phyloP scores from a whole-genome alignment of 2,329 filamentous ascomycete species.

The Botrytis byssoidea region DNA sequence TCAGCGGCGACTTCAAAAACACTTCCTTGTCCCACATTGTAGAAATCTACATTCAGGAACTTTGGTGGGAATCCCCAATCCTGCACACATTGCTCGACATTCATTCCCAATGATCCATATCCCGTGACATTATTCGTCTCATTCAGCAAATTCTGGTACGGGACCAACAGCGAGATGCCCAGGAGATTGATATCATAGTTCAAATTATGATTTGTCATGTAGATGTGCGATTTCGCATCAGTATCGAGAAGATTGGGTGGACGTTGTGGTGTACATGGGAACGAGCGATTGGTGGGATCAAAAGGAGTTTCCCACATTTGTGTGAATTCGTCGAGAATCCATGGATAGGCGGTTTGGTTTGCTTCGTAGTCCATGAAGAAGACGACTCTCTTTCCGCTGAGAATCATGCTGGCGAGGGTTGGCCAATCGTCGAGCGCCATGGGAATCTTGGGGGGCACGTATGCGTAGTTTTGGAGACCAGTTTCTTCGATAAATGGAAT shows the following conservation, averaged over 20 bases:
- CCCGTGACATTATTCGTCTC: slow-evolving; percentile 68
- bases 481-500: slow-evolving; percentile 66
- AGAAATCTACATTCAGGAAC: slow-evolving; percentile 81
- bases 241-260: slow-evolving; percentile 62
- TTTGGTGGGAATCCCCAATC: slow-evolving; percentile 70
- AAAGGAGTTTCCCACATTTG: slow-evolving; percentile 93
- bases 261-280: slow-evolving; percentile 77
- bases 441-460: slow-evolving; percentile 67
- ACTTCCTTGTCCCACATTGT: slow-evolving; percentile 65
- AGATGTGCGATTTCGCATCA: slow-evolving; percentile 62
- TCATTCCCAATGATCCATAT: slow-evolving; percentile 63
- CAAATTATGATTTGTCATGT: slow-evolving; percentile 88
- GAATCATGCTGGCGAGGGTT: slow-evolving; percentile 73
- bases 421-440: slow-evolving; percentile 80
- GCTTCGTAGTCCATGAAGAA: slow-evolving; percentile 82
- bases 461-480: slow-evolving; percentile 71
- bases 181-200: slow-evolving; percentile 73
- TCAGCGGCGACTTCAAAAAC: slow-evolving; percentile 73
- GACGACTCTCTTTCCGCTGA: slow-evolving; percentile 67
- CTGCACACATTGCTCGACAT: slow-evolving; percentile 59
- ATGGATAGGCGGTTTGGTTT: slow-evolving; percentile 74
- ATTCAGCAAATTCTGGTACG: slow-evolving; percentile 67
- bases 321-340: slow-evolving; percentile 82
- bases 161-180: slow-evolving; percentile 64
- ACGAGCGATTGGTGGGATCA: slow-evolving; percentile 52